phyloP scores from a whole-genome alignment of 2,329 filamentous ascomycete genomes.

The Ophioceras dolichostomum region DNA sequence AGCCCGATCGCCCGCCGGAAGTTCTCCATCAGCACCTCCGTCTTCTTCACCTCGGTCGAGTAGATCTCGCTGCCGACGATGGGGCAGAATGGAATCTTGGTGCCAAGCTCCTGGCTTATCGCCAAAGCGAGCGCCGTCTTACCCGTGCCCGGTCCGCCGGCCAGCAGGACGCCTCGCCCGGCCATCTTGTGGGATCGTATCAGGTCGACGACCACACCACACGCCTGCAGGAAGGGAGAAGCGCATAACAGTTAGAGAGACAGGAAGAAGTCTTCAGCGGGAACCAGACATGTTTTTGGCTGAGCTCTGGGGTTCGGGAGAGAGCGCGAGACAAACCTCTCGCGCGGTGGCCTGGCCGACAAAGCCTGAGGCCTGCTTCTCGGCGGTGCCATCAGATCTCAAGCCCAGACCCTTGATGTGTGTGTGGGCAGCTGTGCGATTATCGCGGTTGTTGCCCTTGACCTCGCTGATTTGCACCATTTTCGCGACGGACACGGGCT shows the following conservation, averaged over 20 bases:
- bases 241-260: too few species aligned
- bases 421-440: slow-evolving; percentile 90
- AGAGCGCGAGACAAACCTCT: slow-evolving; percentile 47
- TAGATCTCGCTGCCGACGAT: slow-evolving; percentile 98
- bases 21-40: slow-evolving; percentile 98
- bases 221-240: slow-evolving; percentile 48
- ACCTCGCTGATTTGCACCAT: slow-evolving; percentile 93
- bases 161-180: slow-evolving; percentile 81
- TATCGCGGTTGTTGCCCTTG: slow-evolving; percentile 88
- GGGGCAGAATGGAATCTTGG: slow-evolving; percentile 95
- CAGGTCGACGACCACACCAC: slow-evolving; percentile 89
- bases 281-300: too few species aligned
- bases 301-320: too few species aligned
- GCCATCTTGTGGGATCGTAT: slow-evolving; percentile 97
- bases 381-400: slow-evolving; percentile 73
- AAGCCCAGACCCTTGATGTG: slow-evolving; percentile 95
- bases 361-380: slow-evolving; percentile 70
- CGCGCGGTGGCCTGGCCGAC: slow-evolving; percentile 79
- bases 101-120: slow-evolving; percentile 92
- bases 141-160: slow-evolving; percentile 89
- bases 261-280: too few species aligned
- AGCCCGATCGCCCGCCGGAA: slow-evolving; percentile 93
- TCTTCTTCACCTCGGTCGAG: slow-evolving; percentile 98
- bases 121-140: slow-evolving; percentile 95
- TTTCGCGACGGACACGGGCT: slow-evolving; percentile 12